Evolutionary conservation across 73 alveolate genomes (phyloP).

Genomic region (Symbiodinium natans): DNA sequence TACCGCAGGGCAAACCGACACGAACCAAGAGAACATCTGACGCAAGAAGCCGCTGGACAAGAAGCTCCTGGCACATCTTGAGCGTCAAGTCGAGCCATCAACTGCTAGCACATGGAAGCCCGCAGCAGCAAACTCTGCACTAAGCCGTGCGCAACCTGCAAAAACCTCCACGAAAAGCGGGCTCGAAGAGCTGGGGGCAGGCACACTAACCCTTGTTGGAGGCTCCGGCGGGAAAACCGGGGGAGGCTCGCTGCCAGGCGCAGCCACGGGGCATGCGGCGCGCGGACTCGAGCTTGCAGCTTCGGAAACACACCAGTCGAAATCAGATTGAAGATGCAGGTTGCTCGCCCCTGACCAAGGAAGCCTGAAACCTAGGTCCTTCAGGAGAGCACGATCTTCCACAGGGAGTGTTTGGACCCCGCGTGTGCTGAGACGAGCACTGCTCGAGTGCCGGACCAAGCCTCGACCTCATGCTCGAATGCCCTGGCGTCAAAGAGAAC

Average conservation of each 20-base stretch:
- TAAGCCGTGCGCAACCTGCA: constrained; percentile 19
- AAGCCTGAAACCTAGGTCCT: no score
- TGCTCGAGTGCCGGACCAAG: background rate
- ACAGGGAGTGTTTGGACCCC: no score
- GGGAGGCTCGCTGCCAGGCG: background rate
- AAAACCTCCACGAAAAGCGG: constrained; percentile 13
- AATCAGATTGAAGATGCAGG: no score
- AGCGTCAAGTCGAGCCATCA: background rate
- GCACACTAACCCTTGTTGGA: no score
- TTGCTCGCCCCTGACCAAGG: no score
- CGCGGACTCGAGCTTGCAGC: background rate
- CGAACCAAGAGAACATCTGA: background rate
- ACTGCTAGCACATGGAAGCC: background rate
- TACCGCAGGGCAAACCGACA: constrained; percentile 13
- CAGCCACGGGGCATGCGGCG: no score
- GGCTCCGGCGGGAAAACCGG: background rate
- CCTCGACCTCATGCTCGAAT: background rate
- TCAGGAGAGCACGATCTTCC: no score
- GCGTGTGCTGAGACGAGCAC: no score
- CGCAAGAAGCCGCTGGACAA: background rate
- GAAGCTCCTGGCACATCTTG: background rate
- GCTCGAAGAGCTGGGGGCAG: no score
- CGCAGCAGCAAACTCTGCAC: background rate
- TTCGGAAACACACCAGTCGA: background rate
- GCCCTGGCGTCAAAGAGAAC: background rate